Evolutionary conservation across 148 eudicot genomes (phyloP).

Genomic region (Simmondsia chinensis): DNA sequence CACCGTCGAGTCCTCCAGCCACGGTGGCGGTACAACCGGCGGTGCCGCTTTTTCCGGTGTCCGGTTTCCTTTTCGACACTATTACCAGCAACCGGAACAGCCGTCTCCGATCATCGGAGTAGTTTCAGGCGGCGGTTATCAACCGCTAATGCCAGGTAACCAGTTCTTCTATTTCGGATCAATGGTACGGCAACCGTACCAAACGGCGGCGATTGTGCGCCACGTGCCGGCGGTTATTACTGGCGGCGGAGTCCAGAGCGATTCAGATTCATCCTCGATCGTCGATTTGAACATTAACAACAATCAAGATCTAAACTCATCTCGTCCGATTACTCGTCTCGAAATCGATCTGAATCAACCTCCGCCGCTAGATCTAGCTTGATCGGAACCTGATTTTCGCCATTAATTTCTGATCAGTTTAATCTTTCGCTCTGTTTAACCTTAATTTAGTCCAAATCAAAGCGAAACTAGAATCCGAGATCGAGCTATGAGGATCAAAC

Average conservation of each 20-base stretch:
- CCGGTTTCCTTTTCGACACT: too few relatives aligned
- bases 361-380: slow-evolving; percentile 35
- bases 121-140: too few relatives aligned
- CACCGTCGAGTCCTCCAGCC: slow-evolving; percentile 41
- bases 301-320: slow-evolving; percentile 21
- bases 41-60: too few relatives aligned
- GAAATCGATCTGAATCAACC: slow-evolving; percentile 47
- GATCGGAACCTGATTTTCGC: too few relatives aligned
- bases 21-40: slow-evolving; percentile 3
- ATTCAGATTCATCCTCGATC: slow-evolving; percentile 48
- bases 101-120: too few relatives aligned
- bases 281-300: slow-evolving; percentile 49
- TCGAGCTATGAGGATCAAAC: too few relatives aligned
- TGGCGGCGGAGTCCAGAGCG: slow-evolving; percentile 30
- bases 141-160: slow-evolving; percentile 14
- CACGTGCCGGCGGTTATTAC: slow-evolving; percentile 12
- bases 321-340: too few relatives aligned
- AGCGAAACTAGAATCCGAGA: too few relatives aligned
- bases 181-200: slow-evolving; percentile 3
- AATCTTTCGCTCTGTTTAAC: too few relatives aligned
- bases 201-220: neutral
- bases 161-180: slow-evolving; percentile 21
- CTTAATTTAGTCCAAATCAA: too few relatives aligned
- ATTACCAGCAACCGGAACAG: too few relatives aligned
- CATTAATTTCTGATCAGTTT: too few relatives aligned